Conservation (phyloP, 2,329 filamentous ascomycete species). For the Penicillium hordei region DNA sequence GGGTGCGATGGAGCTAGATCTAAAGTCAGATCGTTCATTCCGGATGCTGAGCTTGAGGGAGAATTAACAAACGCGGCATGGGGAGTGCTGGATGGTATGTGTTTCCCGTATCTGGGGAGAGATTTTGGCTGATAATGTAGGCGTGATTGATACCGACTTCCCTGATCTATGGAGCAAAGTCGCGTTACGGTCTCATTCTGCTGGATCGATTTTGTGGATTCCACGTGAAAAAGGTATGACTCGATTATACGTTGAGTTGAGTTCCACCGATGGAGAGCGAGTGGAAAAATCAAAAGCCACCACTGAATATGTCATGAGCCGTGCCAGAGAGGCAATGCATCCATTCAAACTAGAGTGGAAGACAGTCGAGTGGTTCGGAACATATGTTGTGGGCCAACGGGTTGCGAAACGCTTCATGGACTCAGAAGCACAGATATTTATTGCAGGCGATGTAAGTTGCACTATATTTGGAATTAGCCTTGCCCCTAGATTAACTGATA, state of each 20-base stretch:
- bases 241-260: slow-evolving; percentile 54
- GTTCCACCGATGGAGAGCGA: slow-evolving; percentile 25
- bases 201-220: slow-evolving; percentile 71
- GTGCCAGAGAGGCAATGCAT: slow-evolving; percentile 44
- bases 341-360: slow-evolving; percentile 50
- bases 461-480: too few species aligned
- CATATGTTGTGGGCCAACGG: slow-evolving; percentile 52
- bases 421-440: slow-evolving; percentile 45
- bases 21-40: slow-evolving; percentile 65
- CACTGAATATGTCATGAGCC: slow-evolving; percentile 68
- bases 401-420: slow-evolving; percentile 50
- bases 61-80: slow-evolving; percentile 60
- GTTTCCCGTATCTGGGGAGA: accelerated
- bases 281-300: slow-evolving; percentile 43
- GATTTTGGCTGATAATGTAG: slow-evolving; percentile 10
- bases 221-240: slow-evolving; percentile 73
- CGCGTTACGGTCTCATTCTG: slow-evolving; percentile 64
- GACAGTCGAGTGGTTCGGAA: slow-evolving; percentile 50
- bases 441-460: slow-evolving; percentile 54
- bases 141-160: slow-evolving; percentile 64
- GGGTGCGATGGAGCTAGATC: slow-evolving; percentile 74
- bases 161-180: slow-evolving; percentile 75
- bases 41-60: slow-evolving; percentile 49
- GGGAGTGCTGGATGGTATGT: slow-evolving; percentile 70
- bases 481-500: too few species aligned